Evolutionary conservation across 2,329 filamentous ascomycete genomes (phyloP).

Genomic region (Amphichorda felina): DNA sequence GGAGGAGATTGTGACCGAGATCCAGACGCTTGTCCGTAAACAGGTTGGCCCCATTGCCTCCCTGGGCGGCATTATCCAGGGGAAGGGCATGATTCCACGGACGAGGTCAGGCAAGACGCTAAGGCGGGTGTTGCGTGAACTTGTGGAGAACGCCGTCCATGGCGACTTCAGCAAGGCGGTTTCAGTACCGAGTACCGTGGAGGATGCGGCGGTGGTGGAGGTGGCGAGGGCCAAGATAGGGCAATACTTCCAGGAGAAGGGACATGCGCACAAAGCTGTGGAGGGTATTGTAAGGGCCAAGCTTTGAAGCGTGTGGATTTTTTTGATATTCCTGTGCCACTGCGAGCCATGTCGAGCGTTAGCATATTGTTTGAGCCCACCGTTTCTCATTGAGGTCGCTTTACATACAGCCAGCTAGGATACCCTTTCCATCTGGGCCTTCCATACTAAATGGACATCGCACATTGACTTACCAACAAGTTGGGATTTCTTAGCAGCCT

Average conservation of each 20-base stretch:
- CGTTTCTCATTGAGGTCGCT: too few species aligned
- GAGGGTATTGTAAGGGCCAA: too few species aligned
- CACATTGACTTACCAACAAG: too few species aligned
- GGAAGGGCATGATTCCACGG: slow-evolving; percentile 79
- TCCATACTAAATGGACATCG: too few species aligned
- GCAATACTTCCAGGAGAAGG: slow-evolving; percentile 58
- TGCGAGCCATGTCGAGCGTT: too few species aligned
- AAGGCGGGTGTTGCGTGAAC: slow-evolving; percentile 66
- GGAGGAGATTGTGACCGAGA: slow-evolving; percentile 37
- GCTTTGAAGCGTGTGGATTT: too few species aligned
- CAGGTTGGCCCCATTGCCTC: slow-evolving; percentile 83
- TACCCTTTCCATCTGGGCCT: too few species aligned
- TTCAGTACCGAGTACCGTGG: slow-evolving; percentile 70
- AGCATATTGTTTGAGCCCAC: too few species aligned
- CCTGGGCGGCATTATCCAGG: slow-evolving; percentile 76
- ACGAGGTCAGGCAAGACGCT: slow-evolving; percentile 89
- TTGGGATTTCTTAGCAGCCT: too few species aligned
- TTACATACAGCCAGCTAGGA: too few species aligned
- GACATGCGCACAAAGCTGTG: slow-evolving; percentile 12
- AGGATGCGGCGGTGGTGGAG: slow-evolving; percentile 64
- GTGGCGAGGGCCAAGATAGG: slow-evolving; percentile 59
- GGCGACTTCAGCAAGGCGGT: slow-evolving; percentile 64
- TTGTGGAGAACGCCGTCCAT: slow-evolving; percentile 71
- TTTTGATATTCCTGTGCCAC: too few species aligned
- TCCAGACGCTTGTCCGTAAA: slow-evolving; percentile 59